Evolutionary conservation across 139 green algal species (phyloP).

Genomic region (Auxenochlorella pyrenoidosa): DNA sequence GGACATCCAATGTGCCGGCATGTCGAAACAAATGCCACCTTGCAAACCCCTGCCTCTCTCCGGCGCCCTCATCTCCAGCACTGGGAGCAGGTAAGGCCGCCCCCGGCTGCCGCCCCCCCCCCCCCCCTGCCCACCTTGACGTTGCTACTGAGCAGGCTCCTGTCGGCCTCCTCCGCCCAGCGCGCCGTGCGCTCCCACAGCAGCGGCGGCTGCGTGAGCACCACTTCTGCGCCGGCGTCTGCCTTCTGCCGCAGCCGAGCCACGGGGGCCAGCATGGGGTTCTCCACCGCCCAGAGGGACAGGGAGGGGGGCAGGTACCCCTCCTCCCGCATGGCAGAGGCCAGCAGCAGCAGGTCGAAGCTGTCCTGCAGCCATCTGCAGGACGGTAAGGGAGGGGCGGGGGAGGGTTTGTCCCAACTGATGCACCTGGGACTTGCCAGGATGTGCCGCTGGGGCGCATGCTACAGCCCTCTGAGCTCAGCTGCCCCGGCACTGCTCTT

Average conservation of each 20-base stretch:
- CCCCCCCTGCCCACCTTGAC: slow-evolving; percentile 15
- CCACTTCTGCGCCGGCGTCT: slow-evolving; percentile 62
- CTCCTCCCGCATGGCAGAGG: slow-evolving; percentile 40
- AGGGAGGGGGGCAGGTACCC: slow-evolving; percentile 49
- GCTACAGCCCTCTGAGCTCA: neutral
- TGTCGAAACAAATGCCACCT: too few species aligned
- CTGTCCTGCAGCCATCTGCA: slow-evolving; percentile 53
- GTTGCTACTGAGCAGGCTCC: neutral
- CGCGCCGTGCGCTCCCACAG: slow-evolving; percentile 56
- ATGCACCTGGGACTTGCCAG: neutral
- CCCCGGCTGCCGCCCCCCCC: neutral
- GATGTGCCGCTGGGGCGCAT: neutral
- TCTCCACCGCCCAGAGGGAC: slow-evolving; percentile 79
- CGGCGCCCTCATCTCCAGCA: too few species aligned
- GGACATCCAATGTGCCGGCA: too few species aligned
- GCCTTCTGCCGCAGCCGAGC: slow-evolving; percentile 53
- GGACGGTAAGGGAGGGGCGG: neutral
- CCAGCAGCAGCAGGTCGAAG: slow-evolving; percentile 57
- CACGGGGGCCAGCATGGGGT: slow-evolving; percentile 62
- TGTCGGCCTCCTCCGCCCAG: slow-evolving; percentile 64
- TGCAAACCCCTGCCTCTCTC: too few species aligned
- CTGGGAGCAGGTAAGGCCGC: too few species aligned
- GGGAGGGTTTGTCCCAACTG: neutral
- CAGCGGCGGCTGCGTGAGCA: slow-evolving; percentile 83
- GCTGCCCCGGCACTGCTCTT: neutral